Conservation (phyloP, 345 rosid genomes). For the Populus davidiana region DNA sequence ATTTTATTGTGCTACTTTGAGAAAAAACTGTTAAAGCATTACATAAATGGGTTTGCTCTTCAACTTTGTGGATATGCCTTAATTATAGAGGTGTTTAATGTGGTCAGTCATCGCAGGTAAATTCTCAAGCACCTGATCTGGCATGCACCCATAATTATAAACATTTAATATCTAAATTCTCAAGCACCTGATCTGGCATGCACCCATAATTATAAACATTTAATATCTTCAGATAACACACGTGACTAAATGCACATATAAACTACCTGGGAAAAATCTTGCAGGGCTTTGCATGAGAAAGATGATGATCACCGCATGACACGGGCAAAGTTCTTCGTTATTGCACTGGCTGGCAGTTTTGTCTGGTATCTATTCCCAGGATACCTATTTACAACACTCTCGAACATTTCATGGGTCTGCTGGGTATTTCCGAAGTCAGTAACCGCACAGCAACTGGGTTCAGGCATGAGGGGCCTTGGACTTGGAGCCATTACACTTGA, state of each 20-base stretch:
- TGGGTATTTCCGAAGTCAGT: conserved; percentile 78
- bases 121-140: too few relatives aligned
- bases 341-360: conserved; percentile 71
- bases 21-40: too few relatives aligned
- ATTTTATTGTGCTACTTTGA: too few relatives aligned
- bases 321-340: conserved; percentile 76
- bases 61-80: too few relatives aligned
- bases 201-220: too few relatives aligned
- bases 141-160: too few relatives aligned
- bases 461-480: conserved; percentile 83
- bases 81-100: too few relatives aligned
- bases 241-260: neutral
- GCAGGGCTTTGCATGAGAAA: conserved; percentile 87
- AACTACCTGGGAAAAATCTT: neutral
- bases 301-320: conserved; percentile 56
- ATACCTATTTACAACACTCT: conserved; percentile 69
- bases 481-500: conserved; percentile 81
- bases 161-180: too few relatives aligned
- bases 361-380: conserved; percentile 76
- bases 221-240: too few relatives aligned
- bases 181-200: too few relatives aligned
- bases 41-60: too few relatives aligned
- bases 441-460: conserved; percentile 83
- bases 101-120: too few relatives aligned
- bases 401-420: conserved; percentile 84